Percentiles rank a stretch among this genome's conserved stretches.
Evolutionary conservation across 1,284 basidiomycete species (phyloP).

Genomic region (Neonothopanus nambi): DNA sequence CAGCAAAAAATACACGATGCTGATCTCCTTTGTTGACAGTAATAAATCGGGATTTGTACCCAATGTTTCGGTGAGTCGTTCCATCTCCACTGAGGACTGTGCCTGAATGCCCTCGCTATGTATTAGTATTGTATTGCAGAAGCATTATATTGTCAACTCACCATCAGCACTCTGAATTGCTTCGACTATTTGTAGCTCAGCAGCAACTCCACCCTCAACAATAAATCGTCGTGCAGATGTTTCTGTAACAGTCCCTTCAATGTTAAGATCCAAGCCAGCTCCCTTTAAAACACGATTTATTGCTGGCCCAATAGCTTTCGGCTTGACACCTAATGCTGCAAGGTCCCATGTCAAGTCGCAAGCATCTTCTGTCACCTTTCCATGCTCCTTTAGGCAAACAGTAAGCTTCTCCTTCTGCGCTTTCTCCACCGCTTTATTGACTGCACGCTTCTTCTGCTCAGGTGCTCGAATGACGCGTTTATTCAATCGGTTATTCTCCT

Average conservation of each 20-base stretch:
- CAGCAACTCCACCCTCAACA: constrained; percentile 20
- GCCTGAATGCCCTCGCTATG: constrained; percentile 10
- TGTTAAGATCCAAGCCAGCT: not conserved
- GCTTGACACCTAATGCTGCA: not conserved
- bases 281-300: not conserved
- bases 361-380: not conserved
- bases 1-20: constrained; percentile 14
- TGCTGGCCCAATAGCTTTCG: not conserved
- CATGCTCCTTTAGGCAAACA: not conserved
- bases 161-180: constrained; percentile 15
- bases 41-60: constrained; percentile 23
- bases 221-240: constrained; percentile 8
- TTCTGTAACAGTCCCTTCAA: not conserved
- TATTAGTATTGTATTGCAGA: too few species aligned
- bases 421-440: not conserved
- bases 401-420: not conserved
- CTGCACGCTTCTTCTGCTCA: not conserved
- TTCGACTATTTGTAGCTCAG: constrained; percentile 21
- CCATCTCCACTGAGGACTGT: constrained; percentile 25
- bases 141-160: too few species aligned
- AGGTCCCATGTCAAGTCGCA: not conserved
- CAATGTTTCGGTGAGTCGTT: constrained; percentile 23
- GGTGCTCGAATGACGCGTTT: not conserved
- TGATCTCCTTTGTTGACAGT: constrained; percentile 7
- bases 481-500: not conserved